A percentile compares a stretch with the other conserved stretches of the same genome.
Conservation (phyloP, 2,329 filamentous ascomycete species). For the Balansia obtecta region DNA sequence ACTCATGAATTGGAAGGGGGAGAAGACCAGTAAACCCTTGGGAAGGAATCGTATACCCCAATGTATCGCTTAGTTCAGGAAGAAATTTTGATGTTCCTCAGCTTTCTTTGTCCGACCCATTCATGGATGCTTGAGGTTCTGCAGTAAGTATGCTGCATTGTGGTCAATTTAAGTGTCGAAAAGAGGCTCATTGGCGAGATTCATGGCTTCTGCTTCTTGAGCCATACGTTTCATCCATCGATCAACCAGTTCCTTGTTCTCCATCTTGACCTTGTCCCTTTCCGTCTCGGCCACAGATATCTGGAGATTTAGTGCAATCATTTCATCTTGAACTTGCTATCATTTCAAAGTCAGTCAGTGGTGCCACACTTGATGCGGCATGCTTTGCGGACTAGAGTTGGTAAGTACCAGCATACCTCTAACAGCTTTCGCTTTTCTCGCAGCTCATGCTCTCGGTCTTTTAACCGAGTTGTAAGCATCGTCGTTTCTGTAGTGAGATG, state of each 20-base stretch:
- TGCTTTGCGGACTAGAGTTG: neutral
- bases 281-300: slow-evolving; percentile 75
- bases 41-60: slow-evolving; percentile 15
- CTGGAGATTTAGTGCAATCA: slow-evolving; percentile 77
- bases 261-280: slow-evolving; percentile 56
- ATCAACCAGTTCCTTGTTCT: slow-evolving; percentile 82
- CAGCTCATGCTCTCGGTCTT: slow-evolving; percentile 77
- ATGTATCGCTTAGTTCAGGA: neutral
- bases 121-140: no score
- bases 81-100: no score
- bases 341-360: neutral
- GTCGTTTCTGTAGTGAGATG: slow-evolving; percentile 51
- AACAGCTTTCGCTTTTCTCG: slow-evolving; percentile 72
- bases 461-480: slow-evolving; percentile 51
- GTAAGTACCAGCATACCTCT: slow-evolving; percentile 36
- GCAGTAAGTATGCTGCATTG: neutral
- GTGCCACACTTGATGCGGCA: neutral
- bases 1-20: neutral
- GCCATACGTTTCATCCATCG: slow-evolving; percentile 86
- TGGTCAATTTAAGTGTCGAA: slow-evolving; percentile 10
- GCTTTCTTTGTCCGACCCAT: no score
- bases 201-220: slow-evolving; percentile 80
- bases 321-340: slow-evolving; percentile 80
- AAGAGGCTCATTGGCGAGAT: slow-evolving; percentile 46
- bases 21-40: slow-evolving; percentile 10